A percentile compares a stretch with the other conserved stretches of the same genome.
These are phyloP conservation scores for Trametes maxima DNA, from an alignment of 768 basidiomycete species.

Conservation along the genomic window DNA sequence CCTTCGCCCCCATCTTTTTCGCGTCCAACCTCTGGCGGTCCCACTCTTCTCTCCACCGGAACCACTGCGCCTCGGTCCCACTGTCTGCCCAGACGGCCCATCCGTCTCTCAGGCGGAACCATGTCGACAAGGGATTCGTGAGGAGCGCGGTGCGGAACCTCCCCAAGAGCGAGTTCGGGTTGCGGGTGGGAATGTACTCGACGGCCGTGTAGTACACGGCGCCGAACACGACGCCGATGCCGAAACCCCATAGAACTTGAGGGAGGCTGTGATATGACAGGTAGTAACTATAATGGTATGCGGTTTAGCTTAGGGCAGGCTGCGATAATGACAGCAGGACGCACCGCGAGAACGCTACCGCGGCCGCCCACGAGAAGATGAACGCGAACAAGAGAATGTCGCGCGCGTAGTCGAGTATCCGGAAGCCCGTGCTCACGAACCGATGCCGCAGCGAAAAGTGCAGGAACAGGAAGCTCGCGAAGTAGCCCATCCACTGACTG, in stretches of 20 bases:
- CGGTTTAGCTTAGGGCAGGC: neutral
- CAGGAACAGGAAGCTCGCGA: slow-evolving; percentile 72
- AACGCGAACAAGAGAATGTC: slow-evolving; percentile 49
- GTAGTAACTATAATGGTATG: slow-evolving; percentile 43
- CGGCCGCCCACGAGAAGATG: slow-evolving; percentile 56
- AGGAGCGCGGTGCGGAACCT: slow-evolving; percentile 51
- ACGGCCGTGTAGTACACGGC: slow-evolving; percentile 52
- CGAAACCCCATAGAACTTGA: slow-evolving; percentile 77
- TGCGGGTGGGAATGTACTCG: slow-evolving; percentile 58
- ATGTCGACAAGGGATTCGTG: slow-evolving; percentile 56
- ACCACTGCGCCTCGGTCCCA: slow-evolving; percentile 75
- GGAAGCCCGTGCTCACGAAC: slow-evolving; percentile 55
- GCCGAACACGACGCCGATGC: slow-evolving; percentile 62
- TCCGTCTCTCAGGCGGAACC: slow-evolving; percentile 77
- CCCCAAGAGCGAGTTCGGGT: slow-evolving; percentile 59
- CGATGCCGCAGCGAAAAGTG: slow-evolving; percentile 74
- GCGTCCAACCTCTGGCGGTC: slow-evolving; percentile 38
- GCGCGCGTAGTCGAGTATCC: slow-evolving; percentile 54
- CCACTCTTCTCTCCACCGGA: slow-evolving; percentile 62
- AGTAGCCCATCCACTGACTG: slow-evolving; percentile 91
- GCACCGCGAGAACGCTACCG: slow-evolving; percentile 82
- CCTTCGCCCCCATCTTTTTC: slow-evolving; percentile 5
- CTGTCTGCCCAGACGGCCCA: slow-evolving; percentile 83
- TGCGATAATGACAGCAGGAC: slow-evolving; percentile 19
- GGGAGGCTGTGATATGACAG: slow-evolving; percentile 73